phyloP scores from a whole-genome alignment of 2,329 filamentous ascomycete genomes.

The Aspergillus ochraceus region DNA sequence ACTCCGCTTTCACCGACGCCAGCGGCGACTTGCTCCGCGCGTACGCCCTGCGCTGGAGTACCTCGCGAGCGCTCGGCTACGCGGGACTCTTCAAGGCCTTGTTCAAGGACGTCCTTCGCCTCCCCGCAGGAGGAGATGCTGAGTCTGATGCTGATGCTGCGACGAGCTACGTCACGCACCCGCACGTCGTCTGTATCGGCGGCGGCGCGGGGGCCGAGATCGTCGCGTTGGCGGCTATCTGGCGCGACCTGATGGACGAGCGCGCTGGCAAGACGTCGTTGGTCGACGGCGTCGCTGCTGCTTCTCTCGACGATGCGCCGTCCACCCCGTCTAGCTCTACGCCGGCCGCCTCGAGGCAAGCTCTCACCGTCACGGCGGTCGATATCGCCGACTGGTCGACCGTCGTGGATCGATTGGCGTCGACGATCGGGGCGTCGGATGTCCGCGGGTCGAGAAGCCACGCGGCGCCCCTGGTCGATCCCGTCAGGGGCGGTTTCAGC shows the following conservation, averaged over 20 bases:
- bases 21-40: constrained; percentile 69
- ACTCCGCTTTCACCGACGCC: constrained; percentile 67
- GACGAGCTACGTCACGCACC: constrained; percentile 3
- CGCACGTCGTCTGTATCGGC: constrained; percentile 57
- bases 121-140: not conserved
- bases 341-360: not conserved
- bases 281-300: constrained; percentile 11
- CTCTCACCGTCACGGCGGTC: constrained; percentile 61
- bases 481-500: constrained; percentile 16
- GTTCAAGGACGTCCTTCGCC: constrained; percentile 23
- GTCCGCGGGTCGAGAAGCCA: constrained; percentile 30
- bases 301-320: constrained; percentile 1
- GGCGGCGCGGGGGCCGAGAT: constrained; percentile 69
- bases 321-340: not conserved
- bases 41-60: constrained; percentile 90
- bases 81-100: constrained; percentile 54
- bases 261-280: constrained; percentile 10
- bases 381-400: constrained; percentile 78
- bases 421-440: constrained; percentile 48
- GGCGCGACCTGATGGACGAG: constrained; percentile 38
- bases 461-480: constrained; percentile 24
- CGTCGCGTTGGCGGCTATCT: constrained; percentile 59
- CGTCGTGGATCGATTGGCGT: constrained; percentile 61
- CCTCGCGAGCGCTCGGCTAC: constrained; percentile 80
- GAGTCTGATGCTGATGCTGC: not conserved